A percentile compares a stretch with the other conserved stretches of the same genome.
Conservation (phyloP, 1,139 yeast genomes). For the Suhomyces wounanorum region DNA sequence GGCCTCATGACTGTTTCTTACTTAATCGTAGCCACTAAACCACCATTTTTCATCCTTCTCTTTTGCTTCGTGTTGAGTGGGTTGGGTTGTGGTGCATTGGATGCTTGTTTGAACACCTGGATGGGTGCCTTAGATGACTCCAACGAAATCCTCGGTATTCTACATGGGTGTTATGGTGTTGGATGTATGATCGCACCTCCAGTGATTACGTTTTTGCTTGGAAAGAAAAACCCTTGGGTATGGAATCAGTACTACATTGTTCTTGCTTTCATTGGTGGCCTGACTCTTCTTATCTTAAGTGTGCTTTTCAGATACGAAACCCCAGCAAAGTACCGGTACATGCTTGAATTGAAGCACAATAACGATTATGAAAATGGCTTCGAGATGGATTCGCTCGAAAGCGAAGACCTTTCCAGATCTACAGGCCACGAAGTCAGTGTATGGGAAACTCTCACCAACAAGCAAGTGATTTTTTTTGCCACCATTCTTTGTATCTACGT, state of each 20-base stretch:
- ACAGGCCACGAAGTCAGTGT: slow-evolving; percentile 24
- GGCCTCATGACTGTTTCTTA: slow-evolving; percentile 34
- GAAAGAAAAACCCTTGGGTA: slow-evolving; percentile 39
- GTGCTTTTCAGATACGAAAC: slow-evolving; percentile 54
- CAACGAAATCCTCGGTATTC: slow-evolving; percentile 63
- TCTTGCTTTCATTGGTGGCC: slow-evolving; percentile 29
- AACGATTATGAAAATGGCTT: slow-evolving; percentile 11
- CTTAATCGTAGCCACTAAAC: slow-evolving; percentile 29
- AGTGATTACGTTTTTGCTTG: slow-evolving; percentile 47
- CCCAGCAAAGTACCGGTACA: slow-evolving; percentile 52
- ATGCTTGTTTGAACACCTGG: slow-evolving; percentile 61
- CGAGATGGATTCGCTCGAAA: slow-evolving; percentile 18
- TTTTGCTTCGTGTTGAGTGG: slow-evolving; percentile 50
- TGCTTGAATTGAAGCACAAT: slow-evolving; percentile 19
- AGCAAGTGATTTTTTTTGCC: slow-evolving; percentile 51
- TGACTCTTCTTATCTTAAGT: slow-evolving; percentile 23
- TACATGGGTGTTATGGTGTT: slow-evolving; percentile 70
- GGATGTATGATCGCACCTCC: slow-evolving; percentile 72
- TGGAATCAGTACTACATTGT: slow-evolving; percentile 54
- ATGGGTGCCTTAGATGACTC: slow-evolving; percentile 57
- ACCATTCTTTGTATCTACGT: slow-evolving; percentile 57
- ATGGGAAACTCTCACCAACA: slow-evolving; percentile 40
- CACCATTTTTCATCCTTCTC: slow-evolving; percentile 41
- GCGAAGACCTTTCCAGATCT: slow-evolving; percentile 23
- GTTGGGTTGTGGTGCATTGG: slow-evolving; percentile 60